Conservation (phyloP, 2,329 filamentous ascomycete species). For the Lasiodiplodia sp. region DNA sequence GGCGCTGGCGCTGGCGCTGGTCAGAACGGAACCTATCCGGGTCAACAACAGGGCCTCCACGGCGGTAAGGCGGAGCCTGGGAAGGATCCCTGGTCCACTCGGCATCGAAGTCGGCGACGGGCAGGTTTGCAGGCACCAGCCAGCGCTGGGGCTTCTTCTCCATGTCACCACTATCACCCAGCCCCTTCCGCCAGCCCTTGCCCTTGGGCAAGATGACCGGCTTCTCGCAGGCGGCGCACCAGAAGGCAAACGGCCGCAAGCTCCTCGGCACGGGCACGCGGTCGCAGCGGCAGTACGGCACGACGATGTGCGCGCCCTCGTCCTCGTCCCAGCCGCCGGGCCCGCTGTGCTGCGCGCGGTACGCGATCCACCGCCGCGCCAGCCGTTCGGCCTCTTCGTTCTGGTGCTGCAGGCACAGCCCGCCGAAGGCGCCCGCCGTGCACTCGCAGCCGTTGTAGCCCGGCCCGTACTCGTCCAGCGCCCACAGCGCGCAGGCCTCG, state of each 20-base stretch:
- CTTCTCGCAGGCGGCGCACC: conserved; percentile 5
- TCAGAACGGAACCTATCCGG: not conserved
- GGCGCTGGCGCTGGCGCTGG: not conserved
- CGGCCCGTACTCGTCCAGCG: not conserved
- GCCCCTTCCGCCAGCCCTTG: not conserved
- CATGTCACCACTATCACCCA: too few species aligned
- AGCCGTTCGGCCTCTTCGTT: not conserved
- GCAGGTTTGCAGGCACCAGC: not conserved
- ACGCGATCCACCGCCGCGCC: not conserved
- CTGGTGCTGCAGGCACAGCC: not conserved
- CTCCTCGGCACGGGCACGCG: not conserved
- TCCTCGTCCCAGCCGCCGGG: not conserved
- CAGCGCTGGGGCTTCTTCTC: not conserved
- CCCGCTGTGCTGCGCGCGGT: not conserved
- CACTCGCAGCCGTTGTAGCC: not conserved
- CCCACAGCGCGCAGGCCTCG: not conserved
- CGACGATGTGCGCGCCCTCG: not conserved
- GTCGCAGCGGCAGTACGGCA: conserved; percentile 1
- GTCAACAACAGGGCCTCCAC: not conserved
- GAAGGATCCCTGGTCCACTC: not conserved
- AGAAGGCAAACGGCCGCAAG: not conserved
- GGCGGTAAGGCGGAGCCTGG: not conserved
- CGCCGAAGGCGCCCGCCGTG: not conserved
- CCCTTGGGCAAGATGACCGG: not conserved
- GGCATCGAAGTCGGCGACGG: not conserved